These are phyloP conservation scores for Wickerhamomyces chambardii DNA, from an alignment of 805 yeast genomes.

Conservation along the genomic window DNA sequence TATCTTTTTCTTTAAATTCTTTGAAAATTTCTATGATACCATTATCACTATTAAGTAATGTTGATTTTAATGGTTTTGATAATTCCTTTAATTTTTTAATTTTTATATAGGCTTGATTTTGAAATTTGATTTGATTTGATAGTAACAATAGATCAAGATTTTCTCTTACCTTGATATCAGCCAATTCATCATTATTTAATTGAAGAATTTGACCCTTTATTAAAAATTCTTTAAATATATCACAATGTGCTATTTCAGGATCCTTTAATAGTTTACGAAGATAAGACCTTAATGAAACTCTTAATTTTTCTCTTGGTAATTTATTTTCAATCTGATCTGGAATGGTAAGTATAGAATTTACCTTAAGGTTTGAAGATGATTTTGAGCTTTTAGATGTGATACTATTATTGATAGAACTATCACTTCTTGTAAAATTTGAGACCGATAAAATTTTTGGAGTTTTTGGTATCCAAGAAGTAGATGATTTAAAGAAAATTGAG, in stretches of 20 bases:
- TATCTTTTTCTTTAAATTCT: conserved; percentile 50
- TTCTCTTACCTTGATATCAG: conserved; percentile 50
- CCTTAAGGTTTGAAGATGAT: background rate
- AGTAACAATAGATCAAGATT: conserved; percentile 52
- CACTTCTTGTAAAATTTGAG: conserved; percentile 1
- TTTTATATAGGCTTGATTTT: conserved; percentile 52
- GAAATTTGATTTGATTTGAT: conserved; percentile 65
- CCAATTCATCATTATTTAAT: conserved; percentile 31
- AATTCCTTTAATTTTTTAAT: conserved; percentile 45
- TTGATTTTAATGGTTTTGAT: conserved; percentile 49
- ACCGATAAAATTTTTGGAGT: background rate
- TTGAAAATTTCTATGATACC: conserved; percentile 55
- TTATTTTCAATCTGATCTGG: conserved; percentile 8
- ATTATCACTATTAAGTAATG: conserved; percentile 36
- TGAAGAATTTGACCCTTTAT: conserved; percentile 25
- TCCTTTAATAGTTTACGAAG: conserved; percentile 42
- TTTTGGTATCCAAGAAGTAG: background rate
- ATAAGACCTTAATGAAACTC: conserved; percentile 74
- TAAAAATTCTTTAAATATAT: conserved; percentile 45
- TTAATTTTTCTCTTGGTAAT: conserved; percentile 64
- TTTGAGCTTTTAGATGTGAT: conserved; percentile 1
- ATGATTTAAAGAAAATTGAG: background rate
- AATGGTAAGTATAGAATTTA: too few relatives aligned
- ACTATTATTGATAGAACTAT: background rate
- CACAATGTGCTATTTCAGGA: conserved; percentile 45